A percentile compares a stretch with the other conserved stretches of the same genome.
phyloP scores from a whole-genome alignment of 768 basidiomycete genomes.

The Rossbeevera mucosa region DNA sequence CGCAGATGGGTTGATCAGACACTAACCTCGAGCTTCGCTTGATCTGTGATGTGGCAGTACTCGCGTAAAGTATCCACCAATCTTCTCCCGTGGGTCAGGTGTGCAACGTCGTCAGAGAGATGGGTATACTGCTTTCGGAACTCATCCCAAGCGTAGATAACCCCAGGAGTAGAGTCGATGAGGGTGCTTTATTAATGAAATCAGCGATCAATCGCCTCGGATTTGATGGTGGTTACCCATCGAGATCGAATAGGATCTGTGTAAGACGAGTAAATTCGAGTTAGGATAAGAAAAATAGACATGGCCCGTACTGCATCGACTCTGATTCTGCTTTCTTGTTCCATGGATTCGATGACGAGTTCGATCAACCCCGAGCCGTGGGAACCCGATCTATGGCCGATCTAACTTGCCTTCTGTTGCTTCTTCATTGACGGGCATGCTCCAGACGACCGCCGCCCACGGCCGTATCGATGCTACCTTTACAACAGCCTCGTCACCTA shows the following conservation, averaged over 20 bases:
- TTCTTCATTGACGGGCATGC: background rate
- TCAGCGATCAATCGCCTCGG: slow-evolving; percentile 2
- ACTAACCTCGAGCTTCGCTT: slow-evolving; percentile 51
- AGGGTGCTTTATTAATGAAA: slow-evolving; percentile 46
- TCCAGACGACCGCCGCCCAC: background rate
- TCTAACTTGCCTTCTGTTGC: background rate
- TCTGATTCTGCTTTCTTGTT: slow-evolving; percentile 26
- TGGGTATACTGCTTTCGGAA: slow-evolving; percentile 58
- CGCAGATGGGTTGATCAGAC: background rate
- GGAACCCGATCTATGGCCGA: no score
- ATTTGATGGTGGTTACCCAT: slow-evolving; percentile 44
- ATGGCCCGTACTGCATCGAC: slow-evolving; percentile 49
- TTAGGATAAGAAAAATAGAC: background rate
- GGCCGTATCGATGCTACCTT: background rate
- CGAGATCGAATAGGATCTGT: slow-evolving; percentile 67
- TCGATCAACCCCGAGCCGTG: no score
- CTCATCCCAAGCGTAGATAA: slow-evolving; percentile 69
- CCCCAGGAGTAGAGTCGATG: slow-evolving; percentile 81
- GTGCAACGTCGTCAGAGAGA: slow-evolving; percentile 49
- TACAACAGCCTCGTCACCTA: background rate
- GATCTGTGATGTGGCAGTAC: slow-evolving; percentile 59
- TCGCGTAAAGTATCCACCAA: slow-evolving; percentile 71
- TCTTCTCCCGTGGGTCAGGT: slow-evolving; percentile 71
- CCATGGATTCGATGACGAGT: background rate
- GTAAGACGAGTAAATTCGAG: slow-evolving; percentile 7